Evolutionary conservation across 1,284 basidiomycete genomes (phyloP), one percentile per base, ranked within the genome.

Genomic region (Ustilago loliicola): DNA sequence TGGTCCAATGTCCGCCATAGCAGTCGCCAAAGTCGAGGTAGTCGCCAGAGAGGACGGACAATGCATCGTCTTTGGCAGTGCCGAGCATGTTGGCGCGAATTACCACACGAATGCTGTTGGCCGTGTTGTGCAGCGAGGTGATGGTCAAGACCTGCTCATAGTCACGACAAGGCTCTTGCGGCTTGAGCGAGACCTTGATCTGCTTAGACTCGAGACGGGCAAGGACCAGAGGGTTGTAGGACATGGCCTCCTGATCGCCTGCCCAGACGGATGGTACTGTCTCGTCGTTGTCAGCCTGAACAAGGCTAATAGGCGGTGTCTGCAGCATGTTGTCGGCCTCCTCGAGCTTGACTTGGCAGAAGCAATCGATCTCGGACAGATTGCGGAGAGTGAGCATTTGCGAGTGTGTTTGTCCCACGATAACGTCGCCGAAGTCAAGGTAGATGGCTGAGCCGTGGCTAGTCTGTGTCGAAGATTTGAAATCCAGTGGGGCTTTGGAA

Each of bases 1-100:
- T 87, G 15, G 87, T 84, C 88, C 88, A 89, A 19, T 87, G 82
- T 0, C 88, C 88, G 52, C 88, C 88, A 32, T 86, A 85, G 56
- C 88, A 87, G 69, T 88, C 86, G 13, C 88, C 88, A 80, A 89
- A 89, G 81, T 89, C 88, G 42, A 89, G 78, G 6, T 82, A 81
- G 9, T 85, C 83, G 9, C 88, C 88, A n/a, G 86, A 87, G 8
- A 88, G 78, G 25, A 89, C 83, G 45, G 86, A 83, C 32, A 89
- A 76, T 2, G 87, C 85, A 47, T 88, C 86, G 62, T 89, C 88
- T 15, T 79, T 75, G 11, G 85, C 81, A 15, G 80, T 78, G 15
- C 80, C 83, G 11, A 86, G 79, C 70, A 86, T 81, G 58, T 85
- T 85, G 53, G 85, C 85, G 1, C 83, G 63, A 25, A 86, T 72